Percentiles rank a stretch among this genome's conserved stretches.
These are phyloP conservation scores for Pseudonitzschia multistriata DNA, from an alignment of 108 stramenopile genomes.

Conservation along the genomic window DNA sequence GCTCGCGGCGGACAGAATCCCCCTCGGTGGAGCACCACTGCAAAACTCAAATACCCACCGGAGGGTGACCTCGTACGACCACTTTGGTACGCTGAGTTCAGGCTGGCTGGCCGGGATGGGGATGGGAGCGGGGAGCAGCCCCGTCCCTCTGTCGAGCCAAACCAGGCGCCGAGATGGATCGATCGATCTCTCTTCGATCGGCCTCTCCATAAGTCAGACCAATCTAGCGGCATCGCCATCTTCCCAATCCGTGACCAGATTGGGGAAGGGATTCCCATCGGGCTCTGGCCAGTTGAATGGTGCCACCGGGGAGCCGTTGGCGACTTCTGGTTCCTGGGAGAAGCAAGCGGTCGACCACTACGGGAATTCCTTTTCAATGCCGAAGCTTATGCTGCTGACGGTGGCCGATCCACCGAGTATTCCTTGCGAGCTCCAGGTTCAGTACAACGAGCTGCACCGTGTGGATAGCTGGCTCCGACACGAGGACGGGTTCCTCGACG, in stretches of 20 bases:
- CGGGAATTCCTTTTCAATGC: slow-evolving; percentile 14
- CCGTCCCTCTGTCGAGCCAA: not conserved
- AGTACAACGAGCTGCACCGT: slow-evolving; percentile 48
- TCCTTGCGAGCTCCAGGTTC: slow-evolving; percentile 45
- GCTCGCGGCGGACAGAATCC: not conserved
- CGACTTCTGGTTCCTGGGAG: not conserved
- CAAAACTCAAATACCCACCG: slow-evolving; percentile 14
- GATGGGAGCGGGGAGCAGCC: not conserved
- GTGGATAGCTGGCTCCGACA: slow-evolving; percentile 54
- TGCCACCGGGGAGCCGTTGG: not conserved
- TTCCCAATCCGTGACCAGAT: not conserved
- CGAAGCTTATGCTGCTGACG: slow-evolving; percentile 60
- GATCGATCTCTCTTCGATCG: slow-evolving; percentile 12
- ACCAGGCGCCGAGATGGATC: not conserved
- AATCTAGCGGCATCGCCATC: slow-evolving; percentile 8
- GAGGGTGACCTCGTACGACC: slow-evolving; percentile 29
- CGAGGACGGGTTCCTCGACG: slow-evolving; percentile 55
- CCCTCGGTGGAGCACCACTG: too few relatives aligned
- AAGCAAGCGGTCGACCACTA: not conserved
- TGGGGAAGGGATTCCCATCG: not conserved
- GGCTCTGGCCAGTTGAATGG: not conserved
- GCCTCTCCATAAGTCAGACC: slow-evolving; percentile 25
- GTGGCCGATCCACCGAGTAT: slow-evolving; percentile 46
- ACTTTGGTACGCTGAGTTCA: slow-evolving; percentile 31
- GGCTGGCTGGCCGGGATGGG: slow-evolving; percentile 3